phyloP scores from a whole-genome alignment of 371 early-diverging fungal genomes.

The Hamiltosporidium magnivora region DNA sequence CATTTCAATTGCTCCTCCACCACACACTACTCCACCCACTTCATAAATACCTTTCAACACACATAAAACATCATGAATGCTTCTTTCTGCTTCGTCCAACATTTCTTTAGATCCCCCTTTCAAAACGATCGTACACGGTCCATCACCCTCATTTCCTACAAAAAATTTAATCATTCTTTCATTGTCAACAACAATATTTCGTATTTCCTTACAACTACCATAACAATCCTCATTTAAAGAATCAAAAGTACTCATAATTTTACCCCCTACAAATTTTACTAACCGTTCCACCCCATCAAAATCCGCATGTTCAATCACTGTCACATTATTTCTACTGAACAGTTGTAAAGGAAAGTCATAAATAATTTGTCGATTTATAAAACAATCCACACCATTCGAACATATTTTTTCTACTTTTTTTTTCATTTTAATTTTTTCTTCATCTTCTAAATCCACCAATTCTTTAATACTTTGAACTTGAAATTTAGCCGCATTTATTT shows the following conservation, averaged over 20 bases:
- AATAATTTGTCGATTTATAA: constrained; percentile 96
- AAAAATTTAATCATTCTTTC: constrained; percentile 68
- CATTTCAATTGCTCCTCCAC: constrained; percentile 77
- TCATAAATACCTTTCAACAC: constrained; percentile 76
- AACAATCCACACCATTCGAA: constrained; percentile 62
- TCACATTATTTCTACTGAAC: constrained; percentile 81
- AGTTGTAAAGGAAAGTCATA: constrained; percentile 99
- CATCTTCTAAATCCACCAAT: constrained; percentile 89
- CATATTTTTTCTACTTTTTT: constrained; percentile 90
- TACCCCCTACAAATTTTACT: constrained; percentile 66
- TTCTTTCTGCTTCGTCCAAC: constrained; percentile 95
- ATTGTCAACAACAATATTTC: constrained; percentile 88
- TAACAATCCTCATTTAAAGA: constrained; percentile 65
- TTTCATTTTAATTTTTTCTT: constrained; percentile 93
- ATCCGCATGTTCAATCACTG: constrained; percentile 95
- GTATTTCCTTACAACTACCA: constrained; percentile 83
- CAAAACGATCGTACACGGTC: constrained; percentile 76
- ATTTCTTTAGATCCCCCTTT: constrained; percentile 89
- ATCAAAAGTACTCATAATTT: constrained; percentile 93
- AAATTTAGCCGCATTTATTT: constrained; percentile 93
- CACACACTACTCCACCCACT: constrained; percentile 82
- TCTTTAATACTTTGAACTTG: constrained; percentile 86
- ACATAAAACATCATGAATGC: constrained; percentile 90
- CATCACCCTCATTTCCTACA: constrained; percentile 77
- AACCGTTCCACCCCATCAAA: constrained; percentile 96